Percentiles rank a stretch among this genome's conserved stretches.
These are phyloP conservation scores for Aspergillus ostianus DNA, from an alignment of 495 filamentous ascomycete genomes.

Conservation along the genomic window DNA sequence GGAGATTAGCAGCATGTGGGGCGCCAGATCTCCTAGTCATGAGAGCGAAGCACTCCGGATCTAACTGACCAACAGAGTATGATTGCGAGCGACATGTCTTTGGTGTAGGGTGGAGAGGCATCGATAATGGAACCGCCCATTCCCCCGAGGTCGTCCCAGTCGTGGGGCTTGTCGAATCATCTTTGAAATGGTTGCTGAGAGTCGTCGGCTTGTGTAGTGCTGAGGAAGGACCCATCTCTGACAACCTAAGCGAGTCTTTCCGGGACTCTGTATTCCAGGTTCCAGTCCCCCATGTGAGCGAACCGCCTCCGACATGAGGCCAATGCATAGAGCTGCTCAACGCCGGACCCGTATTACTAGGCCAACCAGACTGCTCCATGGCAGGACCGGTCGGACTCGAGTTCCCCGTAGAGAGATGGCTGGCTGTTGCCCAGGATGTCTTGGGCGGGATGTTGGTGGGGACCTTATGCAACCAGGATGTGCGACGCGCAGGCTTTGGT, in stretches of 20 bases:
- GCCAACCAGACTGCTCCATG: conserved; percentile 69
- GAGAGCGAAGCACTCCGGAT: conserved; percentile 57
- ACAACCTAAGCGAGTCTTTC: conserved; percentile 69
- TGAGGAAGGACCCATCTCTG: conserved; percentile 74
- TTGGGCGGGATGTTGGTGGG: conserved; percentile 47
- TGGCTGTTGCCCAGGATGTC: conserved; percentile 42
- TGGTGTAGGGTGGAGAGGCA: conserved; percentile 84
- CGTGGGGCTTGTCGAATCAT: conserved; percentile 55
- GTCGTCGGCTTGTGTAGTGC: conserved; percentile 61
- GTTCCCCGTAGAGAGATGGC: conserved; percentile 69
- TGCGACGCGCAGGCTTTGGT: conserved; percentile 45
- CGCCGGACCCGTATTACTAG: conserved; percentile 42
- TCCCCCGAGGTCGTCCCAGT: conserved; percentile 56
- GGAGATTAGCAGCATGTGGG: conserved; percentile 40
- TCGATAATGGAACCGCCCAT: conserved; percentile 74
- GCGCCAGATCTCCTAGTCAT: conserved; percentile 44
- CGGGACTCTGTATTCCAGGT: conserved; percentile 75
- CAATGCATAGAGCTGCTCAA: conserved; percentile 56
- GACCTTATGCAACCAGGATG: conserved; percentile 56
- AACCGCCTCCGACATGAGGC: conserved; percentile 51
- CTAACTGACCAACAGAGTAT: conserved; percentile 91
- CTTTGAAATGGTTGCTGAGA: conserved; percentile 25
- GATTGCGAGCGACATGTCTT: conserved; percentile 95
- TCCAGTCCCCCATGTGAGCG: conserved; percentile 71
- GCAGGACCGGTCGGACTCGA: conserved; percentile 75